Conservation (phyloP, 1,139 yeast genomes). For the Saccharomyces hybrid region DNA sequence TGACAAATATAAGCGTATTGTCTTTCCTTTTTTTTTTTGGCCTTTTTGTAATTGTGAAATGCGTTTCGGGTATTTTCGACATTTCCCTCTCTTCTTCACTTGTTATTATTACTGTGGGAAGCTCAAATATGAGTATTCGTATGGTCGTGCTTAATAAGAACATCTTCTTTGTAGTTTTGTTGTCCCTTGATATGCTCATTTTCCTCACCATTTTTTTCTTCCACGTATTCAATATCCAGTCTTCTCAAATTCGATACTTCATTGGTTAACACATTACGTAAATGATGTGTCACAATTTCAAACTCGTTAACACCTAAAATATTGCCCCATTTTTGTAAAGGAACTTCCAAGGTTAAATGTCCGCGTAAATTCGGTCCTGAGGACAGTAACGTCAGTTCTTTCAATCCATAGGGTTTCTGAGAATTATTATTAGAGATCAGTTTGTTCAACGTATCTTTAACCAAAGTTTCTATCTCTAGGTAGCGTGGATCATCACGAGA, state of each 20-base stretch:
- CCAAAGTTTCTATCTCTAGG: conserved; percentile 33
- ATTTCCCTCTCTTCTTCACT: neutral
- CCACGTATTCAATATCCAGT: conserved; percentile 31
- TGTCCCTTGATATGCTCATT: conserved; percentile 13
- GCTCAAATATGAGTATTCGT: conserved; percentile 9
- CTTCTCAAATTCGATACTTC: conserved; percentile 30
- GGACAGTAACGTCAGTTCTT: conserved; percentile 48
- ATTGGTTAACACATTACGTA: conserved; percentile 20
- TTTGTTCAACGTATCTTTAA: conserved; percentile 32
- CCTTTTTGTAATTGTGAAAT: neutral
- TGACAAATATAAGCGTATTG: neutral
- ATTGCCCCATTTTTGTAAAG: conserved; percentile 38
- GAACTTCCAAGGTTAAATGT: conserved; percentile 36
- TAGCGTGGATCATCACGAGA: conserved; percentile 37
- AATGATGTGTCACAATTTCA: conserved; percentile 37
- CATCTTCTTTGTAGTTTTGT: conserved; percentile 4
- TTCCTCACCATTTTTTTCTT: conserved; percentile 24
- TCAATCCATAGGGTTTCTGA: conserved; percentile 36
- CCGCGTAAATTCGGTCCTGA: conserved; percentile 63
- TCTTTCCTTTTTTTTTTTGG: neutral
- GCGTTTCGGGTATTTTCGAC: neutral
- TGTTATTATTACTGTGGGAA: neutral
- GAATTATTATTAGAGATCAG: conserved; percentile 34
- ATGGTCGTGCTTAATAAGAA: conserved; percentile 11
- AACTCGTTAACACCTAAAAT: conserved; percentile 39